A percentile compares a stretch with the other conserved stretches of the same genome.
phyloP scores from a whole-genome alignment of 129 eudicot genomes.

The Cynara cardunculus region DNA sequence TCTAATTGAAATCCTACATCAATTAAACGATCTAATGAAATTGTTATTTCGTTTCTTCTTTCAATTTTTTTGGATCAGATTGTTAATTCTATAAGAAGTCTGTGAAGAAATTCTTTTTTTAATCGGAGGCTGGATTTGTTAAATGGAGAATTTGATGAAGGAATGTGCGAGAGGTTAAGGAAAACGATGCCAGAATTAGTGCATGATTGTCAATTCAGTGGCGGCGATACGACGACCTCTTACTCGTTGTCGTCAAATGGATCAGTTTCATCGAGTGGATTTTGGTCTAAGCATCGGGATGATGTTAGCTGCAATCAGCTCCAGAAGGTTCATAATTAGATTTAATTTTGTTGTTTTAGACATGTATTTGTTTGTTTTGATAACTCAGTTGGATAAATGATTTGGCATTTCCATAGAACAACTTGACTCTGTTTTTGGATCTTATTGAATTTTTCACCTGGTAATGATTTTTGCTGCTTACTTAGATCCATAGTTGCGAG shows the following conservation, averaged over 20 bases:
- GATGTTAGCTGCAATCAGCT: no score
- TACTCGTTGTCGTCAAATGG: slow-evolving; percentile 42
- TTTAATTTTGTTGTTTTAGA: no score
- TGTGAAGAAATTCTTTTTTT: slow-evolving; percentile 13
- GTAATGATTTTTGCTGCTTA: not conserved
- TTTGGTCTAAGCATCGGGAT: slow-evolving; percentile 79
- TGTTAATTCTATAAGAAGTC: slow-evolving; percentile 12
- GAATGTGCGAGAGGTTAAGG: slow-evolving; percentile 16
- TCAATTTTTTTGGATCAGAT: no score
- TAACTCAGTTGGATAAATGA: no score
- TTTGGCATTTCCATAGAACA: no score
- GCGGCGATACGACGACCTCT: slow-evolving; percentile 37
- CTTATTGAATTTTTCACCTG: slow-evolving; percentile 2
- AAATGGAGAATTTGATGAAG: slow-evolving; percentile 24
- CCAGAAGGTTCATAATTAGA: no score
- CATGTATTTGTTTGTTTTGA: no score
- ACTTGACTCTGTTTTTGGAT: slow-evolving; percentile 16
- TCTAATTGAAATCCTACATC: slow-evolving; percentile 4
- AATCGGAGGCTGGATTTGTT: slow-evolving; percentile 11
- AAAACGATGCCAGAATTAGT: slow-evolving; percentile 74
- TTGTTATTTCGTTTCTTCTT: not conserved
- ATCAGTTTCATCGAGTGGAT: slow-evolving; percentile 51
- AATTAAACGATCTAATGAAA: not conserved
- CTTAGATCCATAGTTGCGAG: not conserved
- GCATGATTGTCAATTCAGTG: no score